phyloP scores from a whole-genome alignment of 1,284 basidiomycete genomes.

The Rugosomyces carneus region DNA sequence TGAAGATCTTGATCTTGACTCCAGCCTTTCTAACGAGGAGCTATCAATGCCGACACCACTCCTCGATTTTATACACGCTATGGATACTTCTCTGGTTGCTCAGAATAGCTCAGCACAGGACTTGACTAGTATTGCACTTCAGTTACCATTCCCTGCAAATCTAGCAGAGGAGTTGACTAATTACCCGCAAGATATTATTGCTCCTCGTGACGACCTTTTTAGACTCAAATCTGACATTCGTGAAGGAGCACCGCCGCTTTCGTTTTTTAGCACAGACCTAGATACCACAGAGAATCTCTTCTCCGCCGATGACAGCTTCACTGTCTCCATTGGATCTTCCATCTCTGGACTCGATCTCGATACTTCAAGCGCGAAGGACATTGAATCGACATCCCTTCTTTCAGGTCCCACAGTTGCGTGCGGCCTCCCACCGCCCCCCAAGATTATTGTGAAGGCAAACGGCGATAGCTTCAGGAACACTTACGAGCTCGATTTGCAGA shows the following conservation, averaged over 20 bases:
- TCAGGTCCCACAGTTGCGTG: slow-evolving; percentile 3
- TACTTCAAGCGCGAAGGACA: not conserved
- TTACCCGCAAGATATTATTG: not conserved
- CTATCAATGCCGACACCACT: slow-evolving; percentile 4
- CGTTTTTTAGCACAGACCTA: slow-evolving; percentile 4
- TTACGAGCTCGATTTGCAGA: slow-evolving; percentile 8
- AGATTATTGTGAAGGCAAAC: slow-evolving; percentile 4
- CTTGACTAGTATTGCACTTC: not conserved
- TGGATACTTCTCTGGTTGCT: too few species aligned
- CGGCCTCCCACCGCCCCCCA: slow-evolving; percentile 12
- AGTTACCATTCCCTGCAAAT: not conserved
- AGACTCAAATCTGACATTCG: slow-evolving; percentile 3
- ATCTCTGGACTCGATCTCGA: slow-evolving; percentile 1
- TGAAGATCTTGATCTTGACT: not conserved
- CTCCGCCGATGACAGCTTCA: slow-evolving; percentile 3
- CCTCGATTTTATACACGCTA: not conserved
- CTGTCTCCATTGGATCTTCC: slow-evolving; percentile 9
- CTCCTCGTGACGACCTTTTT: slow-evolving; percentile 12
- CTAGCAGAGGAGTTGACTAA: too few species aligned
- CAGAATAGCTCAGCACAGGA: not conserved
- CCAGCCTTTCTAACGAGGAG: not conserved
- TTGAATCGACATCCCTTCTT: slow-evolving; percentile 3
- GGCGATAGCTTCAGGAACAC: slow-evolving; percentile 12
- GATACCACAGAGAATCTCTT: not conserved
- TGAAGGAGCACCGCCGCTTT: slow-evolving; percentile 8